phyloP scores from a whole-genome alignment of 2,329 filamentous ascomycete genomes.

The Arthrobotrys pseudoclavata region DNA sequence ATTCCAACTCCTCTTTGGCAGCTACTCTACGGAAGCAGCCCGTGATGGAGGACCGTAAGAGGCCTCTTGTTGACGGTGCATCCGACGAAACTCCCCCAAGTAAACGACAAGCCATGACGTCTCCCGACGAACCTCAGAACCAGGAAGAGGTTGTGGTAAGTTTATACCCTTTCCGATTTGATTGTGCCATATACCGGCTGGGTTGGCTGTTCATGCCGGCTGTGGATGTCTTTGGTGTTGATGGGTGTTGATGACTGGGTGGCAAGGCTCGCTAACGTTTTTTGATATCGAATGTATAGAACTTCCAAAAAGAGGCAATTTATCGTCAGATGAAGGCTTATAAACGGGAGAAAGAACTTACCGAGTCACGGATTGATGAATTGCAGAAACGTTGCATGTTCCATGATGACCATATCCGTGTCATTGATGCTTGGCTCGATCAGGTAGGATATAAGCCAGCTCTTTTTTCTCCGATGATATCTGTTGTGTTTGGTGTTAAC shows the following conservation, averaged over 20 bases:
- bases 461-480: conserved; percentile 9
- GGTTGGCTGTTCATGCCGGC: background rate
- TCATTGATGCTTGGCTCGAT: conserved; percentile 92
- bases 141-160: conserved; percentile 64
- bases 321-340: conserved; percentile 98
- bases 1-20: conserved; percentile 59
- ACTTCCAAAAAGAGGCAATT: conserved; percentile 95
- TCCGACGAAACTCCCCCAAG: conserved; percentile 83
- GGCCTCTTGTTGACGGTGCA: conserved; percentile 79
- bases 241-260: background rate
- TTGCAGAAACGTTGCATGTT: conserved; percentile 81
- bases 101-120: conserved; percentile 77
- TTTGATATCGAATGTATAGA: conserved; percentile 69
- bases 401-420: conserved; percentile 92
- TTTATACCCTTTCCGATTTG: background rate
- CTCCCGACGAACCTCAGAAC: conserved; percentile 63
- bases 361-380: conserved; percentile 85
- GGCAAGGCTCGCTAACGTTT: conserved; percentile 36
- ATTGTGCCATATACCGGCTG: background rate
- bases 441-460: conserved; percentile 74
- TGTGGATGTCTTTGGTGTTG: background rate
- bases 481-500: conserved; percentile 59
- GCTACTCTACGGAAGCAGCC: conserved; percentile 65
- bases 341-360: conserved; percentile 85
- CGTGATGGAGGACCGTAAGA: conserved; percentile 99